Conservation (phyloP, 2,329 filamentous ascomycete genomes). For the Fonsecaea pugnacius region DNA sequence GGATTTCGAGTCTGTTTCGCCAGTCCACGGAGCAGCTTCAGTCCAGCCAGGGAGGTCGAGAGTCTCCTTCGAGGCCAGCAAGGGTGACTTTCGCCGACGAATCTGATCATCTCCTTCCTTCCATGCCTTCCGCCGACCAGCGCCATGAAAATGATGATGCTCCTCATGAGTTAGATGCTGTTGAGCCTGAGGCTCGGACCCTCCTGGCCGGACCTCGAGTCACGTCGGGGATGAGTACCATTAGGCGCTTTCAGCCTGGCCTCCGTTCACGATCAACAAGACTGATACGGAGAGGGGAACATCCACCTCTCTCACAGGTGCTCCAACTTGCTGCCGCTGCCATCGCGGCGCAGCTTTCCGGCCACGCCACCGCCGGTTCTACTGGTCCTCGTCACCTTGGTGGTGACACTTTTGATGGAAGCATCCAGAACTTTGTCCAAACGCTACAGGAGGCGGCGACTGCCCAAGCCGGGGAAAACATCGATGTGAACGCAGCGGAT, state of each 20-base stretch:
- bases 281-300: slow-evolving; percentile 61
- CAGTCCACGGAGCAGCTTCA: slow-evolving; percentile 40
- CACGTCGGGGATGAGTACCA: slow-evolving; percentile 41
- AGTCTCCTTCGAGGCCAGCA: slow-evolving; percentile 40
- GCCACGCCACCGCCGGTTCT: slow-evolving; percentile 60
- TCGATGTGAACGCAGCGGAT: slow-evolving; percentile 44
- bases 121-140: slow-evolving; percentile 47
- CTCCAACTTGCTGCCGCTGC: slow-evolving; percentile 67
- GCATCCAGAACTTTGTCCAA: slow-evolving; percentile 66
- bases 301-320: slow-evolving; percentile 65
- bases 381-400: slow-evolving; percentile 60
- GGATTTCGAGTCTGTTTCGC: slow-evolving; percentile 50
- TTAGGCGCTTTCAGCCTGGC: slow-evolving; percentile 48
- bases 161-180: slow-evolving; percentile 48
- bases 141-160: slow-evolving; percentile 47
- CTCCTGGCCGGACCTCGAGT: slow-evolving; percentile 40
- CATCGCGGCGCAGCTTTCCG: slow-evolving; percentile 67
- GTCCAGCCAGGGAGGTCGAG: slow-evolving; percentile 37
- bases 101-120: slow-evolving; percentile 43
- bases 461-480: slow-evolving; percentile 54
- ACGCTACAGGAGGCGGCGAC: slow-evolving; percentile 67
- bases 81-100: slow-evolving; percentile 42
- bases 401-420: slow-evolving; percentile 63
- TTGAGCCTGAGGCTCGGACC: slow-evolving; percentile 46
- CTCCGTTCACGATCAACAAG: slow-evolving; percentile 60